A percentile compares a stretch with the other conserved stretches of the same genome.
Conservation (phyloP, 2,329 filamentous ascomycete species). For the Salinomyces thailandicus region DNA sequence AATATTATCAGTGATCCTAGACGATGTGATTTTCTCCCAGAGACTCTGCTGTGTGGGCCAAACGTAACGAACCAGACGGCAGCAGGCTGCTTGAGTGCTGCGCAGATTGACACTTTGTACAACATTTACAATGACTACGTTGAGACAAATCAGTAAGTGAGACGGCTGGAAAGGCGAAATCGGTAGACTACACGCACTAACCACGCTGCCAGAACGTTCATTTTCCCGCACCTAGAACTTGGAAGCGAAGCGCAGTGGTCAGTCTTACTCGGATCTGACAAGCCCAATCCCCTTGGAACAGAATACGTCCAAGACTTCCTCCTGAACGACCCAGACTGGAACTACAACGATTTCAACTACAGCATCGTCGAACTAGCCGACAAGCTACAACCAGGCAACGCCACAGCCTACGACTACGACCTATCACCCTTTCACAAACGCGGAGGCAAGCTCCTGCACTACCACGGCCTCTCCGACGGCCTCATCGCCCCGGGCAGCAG, state of each 20-base stretch:
- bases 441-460: constrained; percentile 33
- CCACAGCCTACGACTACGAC: constrained; percentile 40
- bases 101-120: constrained; percentile 35
- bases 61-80: constrained; percentile 14
- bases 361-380: constrained; percentile 31
- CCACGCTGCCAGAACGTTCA: constrained; percentile 29
- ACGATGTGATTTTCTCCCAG: constrained; percentile 37
- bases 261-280: constrained; percentile 27
- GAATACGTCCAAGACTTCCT: constrained; percentile 36
- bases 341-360: constrained; percentile 30
- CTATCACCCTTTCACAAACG: constrained; percentile 35
- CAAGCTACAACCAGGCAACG: constrained; percentile 36
- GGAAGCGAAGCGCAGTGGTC: constrained; percentile 30
- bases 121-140: constrained; percentile 34
- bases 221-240: constrained; percentile 31
- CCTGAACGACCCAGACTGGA: constrained; percentile 29
- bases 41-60: constrained; percentile 30
- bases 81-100: constrained; percentile 33
- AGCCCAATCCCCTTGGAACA: constrained; percentile 29
- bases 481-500: constrained; percentile 42
- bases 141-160: constrained; percentile 25
- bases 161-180: no score
- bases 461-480: constrained; percentile 36
- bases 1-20: constrained; percentile 40
- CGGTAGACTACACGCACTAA: background rate